Conservation (phyloP, 2,329 filamentous ascomycete species). For the Neoascochyta sp. region DNA sequence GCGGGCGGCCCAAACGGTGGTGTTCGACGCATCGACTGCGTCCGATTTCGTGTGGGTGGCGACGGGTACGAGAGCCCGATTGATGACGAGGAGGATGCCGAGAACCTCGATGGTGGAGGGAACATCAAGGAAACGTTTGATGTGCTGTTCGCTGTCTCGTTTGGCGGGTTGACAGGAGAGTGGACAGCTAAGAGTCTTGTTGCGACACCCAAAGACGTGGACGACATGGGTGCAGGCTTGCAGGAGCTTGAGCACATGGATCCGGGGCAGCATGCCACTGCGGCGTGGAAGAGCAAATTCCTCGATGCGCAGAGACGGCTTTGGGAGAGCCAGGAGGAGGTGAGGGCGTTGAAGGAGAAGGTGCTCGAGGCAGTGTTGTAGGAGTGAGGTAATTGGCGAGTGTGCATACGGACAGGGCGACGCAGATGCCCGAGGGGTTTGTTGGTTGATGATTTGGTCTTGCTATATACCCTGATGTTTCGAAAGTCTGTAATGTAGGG, state of each 20-base stretch:
- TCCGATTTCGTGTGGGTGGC: slow-evolving; percentile 41
- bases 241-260: slow-evolving; percentile 13
- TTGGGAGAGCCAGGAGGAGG: slow-evolving; percentile 36
- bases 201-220: slow-evolving; percentile 9
- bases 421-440: no score
- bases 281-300: slow-evolving; percentile 35
- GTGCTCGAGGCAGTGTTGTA: slow-evolving; percentile 40
- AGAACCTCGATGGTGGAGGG: slow-evolving; percentile 11
- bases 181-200: slow-evolving; percentile 43
- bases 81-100: slow-evolving; percentile 38
- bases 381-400: no score
- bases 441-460: slow-evolving; percentile 8
- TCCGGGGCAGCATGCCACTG: slow-evolving; percentile 10
- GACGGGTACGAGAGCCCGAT: slow-evolving; percentile 42
- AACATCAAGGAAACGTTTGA: slow-evolving; percentile 43
- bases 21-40: slow-evolving; percentile 41
- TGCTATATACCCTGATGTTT: slow-evolving; percentile 28
- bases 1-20: slow-evolving; percentile 29
- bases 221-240: slow-evolving; percentile 3
- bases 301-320: slow-evolving; percentile 32
- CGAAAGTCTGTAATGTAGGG: no score
- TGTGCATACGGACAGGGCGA: no score
- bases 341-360: slow-evolving; percentile 33
- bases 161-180: slow-evolving; percentile 42
- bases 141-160: slow-evolving; percentile 42